Evolutionary conservation across 1,284 basidiomycete genomes (phyloP), one percentile per base, ranked within the genome.

Genomic region (Microbotryomycetes sp.): DNA sequence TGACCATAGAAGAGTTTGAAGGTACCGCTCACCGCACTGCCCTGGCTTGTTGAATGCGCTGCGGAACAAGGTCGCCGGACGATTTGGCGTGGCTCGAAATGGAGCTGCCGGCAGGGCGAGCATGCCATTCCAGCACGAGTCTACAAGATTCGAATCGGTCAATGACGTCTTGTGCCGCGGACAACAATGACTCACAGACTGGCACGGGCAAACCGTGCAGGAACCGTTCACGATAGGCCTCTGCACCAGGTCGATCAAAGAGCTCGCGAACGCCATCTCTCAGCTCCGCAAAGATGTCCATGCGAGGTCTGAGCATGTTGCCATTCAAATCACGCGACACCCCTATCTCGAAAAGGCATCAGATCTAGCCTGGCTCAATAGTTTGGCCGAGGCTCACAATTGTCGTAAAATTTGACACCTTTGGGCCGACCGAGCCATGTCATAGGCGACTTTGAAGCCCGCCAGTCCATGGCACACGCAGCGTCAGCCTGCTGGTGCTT

Each of bases 391-490:
- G 35, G 70, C n/a, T 78, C 75, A 76, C 78, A 78, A 26, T 75
- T 76, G 70, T 78, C 77, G 67, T 78, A 78, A 61, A 78, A 75
- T 72, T 75, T 74, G 58, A 71, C 69, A 28, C 57, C 73, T 72
- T 57, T 74, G 27, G 29, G 30, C 11, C 9, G 18, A 13, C 28
- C 47, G 27, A 50, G 23, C 54, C 46, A 53, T 16, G 29, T 16
- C 27, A 24, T 35, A 23, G 57, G 30, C 11, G 41, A 45, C 13
- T 56, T 54, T 26, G 55, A 66, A 2, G 41, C 52, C 3, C 61
- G 26, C 63, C 62, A 77, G 68, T 79, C 78, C 69, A 76, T 73
- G 21, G 75, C 76, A 56, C 78, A 79, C 3, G 76, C 76, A 70
- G 77, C 76, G 66, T 76, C 73, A 3, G 78, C 75, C 49, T 75